Evolutionary conservation across 768 basidiomycete species (phyloP), one percentile per base, ranked within the genome.

Genomic region (Kwoniella mangroviensis): DNA sequence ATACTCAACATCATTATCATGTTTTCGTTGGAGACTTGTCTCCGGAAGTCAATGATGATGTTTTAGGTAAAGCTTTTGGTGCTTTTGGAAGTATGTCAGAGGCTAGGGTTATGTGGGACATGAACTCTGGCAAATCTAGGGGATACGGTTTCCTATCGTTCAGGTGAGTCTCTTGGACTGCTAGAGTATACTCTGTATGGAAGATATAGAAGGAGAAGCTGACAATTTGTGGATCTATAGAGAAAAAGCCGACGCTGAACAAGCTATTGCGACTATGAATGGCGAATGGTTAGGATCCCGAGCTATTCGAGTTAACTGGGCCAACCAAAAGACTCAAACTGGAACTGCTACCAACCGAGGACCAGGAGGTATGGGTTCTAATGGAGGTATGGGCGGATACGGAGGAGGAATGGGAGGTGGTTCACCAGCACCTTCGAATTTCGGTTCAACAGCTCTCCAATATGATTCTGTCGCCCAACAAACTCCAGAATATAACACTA

Each of bases 11-110:
- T 75, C 97, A 99, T 84, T 98, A 89, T 85, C 97, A 99, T 83
- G 94, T 99, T 79, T 99, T 99, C 84, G 96, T 98, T 73, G 97
- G 97, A n/a, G 97, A 99, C 86, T 92, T 99, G 78, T 94, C 92
- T 76, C 96, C 97, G 24, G 97, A 99, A 84, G 95, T 99, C 82
- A 98, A 94, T 83, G 97, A 99, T 79, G 94, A 95, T 19, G 93
- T 98, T 65, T 90, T 99, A 72, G 91, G 86, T 68, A 98, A 98
- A 86, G 97, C 97, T 7, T 99, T 99, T 87, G 90, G 89, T 77
- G 96, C 96, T 49, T 99, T 99, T 82, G 95, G 94, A 41, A 92
- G 91, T 71, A 88, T 99, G 85, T 95, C 93, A 62, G 97, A 99
- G 84, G 96, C 96, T 60, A 89, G 97, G 42, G 97, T 98, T 70